A percentile compares a stretch with the other conserved stretches of the same genome.
phyloP scores from a whole-genome alignment of 2,329 filamentous ascomycete species.

The Cladosporium colombiae region DNA sequence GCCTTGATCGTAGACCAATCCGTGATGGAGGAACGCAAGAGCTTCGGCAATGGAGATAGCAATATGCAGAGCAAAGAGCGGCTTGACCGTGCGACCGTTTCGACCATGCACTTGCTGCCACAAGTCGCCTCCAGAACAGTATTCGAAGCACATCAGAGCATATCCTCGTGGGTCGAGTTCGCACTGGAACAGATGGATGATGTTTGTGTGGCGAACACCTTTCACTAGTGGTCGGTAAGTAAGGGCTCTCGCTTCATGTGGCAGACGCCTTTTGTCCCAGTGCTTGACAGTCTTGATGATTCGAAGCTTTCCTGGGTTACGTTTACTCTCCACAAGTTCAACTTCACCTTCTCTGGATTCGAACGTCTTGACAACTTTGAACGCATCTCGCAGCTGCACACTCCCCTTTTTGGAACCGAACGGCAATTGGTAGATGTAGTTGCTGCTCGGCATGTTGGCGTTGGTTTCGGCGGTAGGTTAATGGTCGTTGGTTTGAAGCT shows the following conservation, averaged over 20 bases:
- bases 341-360: constrained; percentile 1
- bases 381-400: background rate
- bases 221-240: background rate
- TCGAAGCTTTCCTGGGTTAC: background rate
- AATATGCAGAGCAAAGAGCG: constrained; percentile 11
- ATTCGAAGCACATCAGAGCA: constrained; percentile 9
- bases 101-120: background rate
- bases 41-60: constrained; percentile 2
- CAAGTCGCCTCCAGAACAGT: constrained; percentile 4
- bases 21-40: constrained; percentile 11
- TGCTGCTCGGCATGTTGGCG: background rate
- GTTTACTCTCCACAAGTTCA: background rate
- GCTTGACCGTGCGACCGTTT: background rate
- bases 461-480: background rate
- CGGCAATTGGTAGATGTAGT: constrained; percentile 1
- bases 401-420: background rate
- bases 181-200: constrained; percentile 1
- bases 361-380: background rate
- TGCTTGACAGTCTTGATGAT: constrained; percentile 11
- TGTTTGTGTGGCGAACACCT: background rate
- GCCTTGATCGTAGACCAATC: background rate
- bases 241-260: background rate
- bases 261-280: background rate
- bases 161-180: background rate
- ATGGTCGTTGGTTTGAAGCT: background rate